phyloP scores from a whole-genome alignment of 1,139 yeast species.

The Suhomyces bolitotheri region DNA sequence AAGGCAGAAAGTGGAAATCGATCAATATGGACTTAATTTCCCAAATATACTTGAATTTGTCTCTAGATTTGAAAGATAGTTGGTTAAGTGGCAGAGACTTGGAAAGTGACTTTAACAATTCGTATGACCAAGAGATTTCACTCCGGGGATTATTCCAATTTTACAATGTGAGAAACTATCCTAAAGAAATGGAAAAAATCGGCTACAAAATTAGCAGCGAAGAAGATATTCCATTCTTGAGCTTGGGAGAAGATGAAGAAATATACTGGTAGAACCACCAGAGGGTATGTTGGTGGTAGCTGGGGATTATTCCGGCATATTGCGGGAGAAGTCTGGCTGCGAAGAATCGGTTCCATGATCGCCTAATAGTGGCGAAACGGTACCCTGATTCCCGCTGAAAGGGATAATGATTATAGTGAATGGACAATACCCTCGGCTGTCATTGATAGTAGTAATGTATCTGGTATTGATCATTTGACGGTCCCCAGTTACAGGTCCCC shows the following conservation, averaged over 20 bases:
- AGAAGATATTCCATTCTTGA: conserved; percentile 23
- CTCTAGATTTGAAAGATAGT: conserved; percentile 71
- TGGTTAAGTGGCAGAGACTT: conserved; percentile 90
- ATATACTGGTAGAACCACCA: conserved; percentile 8
- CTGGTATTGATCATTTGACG: too few relatives aligned
- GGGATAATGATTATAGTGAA: too few relatives aligned
- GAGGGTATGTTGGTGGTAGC: too few relatives aligned
- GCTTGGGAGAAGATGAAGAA: conserved; percentile 17
- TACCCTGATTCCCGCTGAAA: too few relatives aligned
- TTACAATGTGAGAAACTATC: conserved; percentile 66
- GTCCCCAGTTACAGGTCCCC: too few relatives aligned
- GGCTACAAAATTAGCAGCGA: conserved; percentile 49
- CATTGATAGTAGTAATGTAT: too few relatives aligned
- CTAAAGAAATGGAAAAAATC: conserved; percentile 49
- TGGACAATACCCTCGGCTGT: too few relatives aligned
- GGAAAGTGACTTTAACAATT: conserved; percentile 71
- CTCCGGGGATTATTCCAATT: conserved; percentile 77
- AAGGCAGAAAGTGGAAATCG: conserved; percentile 93
- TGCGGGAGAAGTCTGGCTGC: too few relatives aligned
- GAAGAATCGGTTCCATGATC: too few relatives aligned
- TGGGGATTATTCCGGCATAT: neutral
- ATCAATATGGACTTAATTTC: conserved; percentile 93
- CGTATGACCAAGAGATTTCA: conserved; percentile 86
- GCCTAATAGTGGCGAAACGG: too few relatives aligned
- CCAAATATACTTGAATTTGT: conserved; percentile 75